phyloP scores from a whole-genome alignment of 2,329 filamentous ascomycete species.

The Thielaviopsis populi region DNA sequence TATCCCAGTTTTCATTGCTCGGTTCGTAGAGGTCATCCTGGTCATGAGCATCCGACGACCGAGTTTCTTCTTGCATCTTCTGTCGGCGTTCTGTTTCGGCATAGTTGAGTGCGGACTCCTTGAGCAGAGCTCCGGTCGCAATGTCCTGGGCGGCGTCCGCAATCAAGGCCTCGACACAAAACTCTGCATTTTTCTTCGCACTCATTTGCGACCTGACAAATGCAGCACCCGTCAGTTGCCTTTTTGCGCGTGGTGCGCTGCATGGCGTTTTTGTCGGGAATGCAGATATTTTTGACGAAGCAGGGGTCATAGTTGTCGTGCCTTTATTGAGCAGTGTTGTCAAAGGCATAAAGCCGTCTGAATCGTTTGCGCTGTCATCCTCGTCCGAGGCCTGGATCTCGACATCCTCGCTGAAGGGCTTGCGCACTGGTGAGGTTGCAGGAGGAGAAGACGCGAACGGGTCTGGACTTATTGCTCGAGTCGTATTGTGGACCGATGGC shows the following conservation, averaged over 20 bases:
- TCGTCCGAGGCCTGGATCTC: conserved; percentile 59
- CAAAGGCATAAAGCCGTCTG: conserved; percentile 40
- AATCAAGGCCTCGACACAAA: neutral
- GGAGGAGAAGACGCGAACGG: conserved; percentile 9
- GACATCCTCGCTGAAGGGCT: conserved; percentile 32
- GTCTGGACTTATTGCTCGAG: neutral
- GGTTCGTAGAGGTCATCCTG: neutral
- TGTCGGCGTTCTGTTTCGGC: neutral
- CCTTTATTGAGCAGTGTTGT: neutral
- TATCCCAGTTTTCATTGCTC: neutral
- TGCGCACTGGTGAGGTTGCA: conserved; percentile 10
- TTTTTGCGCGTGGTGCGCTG: neutral
- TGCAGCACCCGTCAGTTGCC: neutral
- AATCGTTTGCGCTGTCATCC: conserved; percentile 46
- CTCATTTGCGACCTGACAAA: neutral
- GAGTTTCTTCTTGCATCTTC: neutral
- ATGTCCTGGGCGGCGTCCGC: conserved; percentile 10
- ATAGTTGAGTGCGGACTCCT: neutral
- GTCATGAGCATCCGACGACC: neutral
- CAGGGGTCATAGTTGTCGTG: neutral
- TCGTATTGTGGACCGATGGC: neutral
- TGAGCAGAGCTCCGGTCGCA: neutral
- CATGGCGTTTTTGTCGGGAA: neutral
- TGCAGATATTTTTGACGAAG: neutral
- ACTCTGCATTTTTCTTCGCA: conserved; percentile 4